phyloP scores from a whole-genome alignment of 345 rosid species.

The Ceriops zippeliana region DNA sequence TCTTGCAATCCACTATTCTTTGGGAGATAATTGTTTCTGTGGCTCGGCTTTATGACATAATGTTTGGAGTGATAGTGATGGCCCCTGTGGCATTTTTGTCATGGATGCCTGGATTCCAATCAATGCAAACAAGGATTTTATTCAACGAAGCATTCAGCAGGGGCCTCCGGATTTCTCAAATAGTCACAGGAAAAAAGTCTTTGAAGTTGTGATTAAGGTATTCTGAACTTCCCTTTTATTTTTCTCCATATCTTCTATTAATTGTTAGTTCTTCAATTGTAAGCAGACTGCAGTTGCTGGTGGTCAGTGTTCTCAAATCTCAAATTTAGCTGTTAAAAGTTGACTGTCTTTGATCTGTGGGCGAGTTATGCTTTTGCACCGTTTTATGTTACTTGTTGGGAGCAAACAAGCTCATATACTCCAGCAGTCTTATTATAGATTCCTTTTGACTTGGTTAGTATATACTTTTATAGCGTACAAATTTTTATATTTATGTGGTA shows the following conservation, averaged over 20 bases:
- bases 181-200: constrained; percentile 72
- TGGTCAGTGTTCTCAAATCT: background rate
- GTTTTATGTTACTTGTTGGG: too few species aligned
- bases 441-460: too few species aligned
- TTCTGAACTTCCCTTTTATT: background rate
- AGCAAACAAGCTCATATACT: too few species aligned
- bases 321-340: background rate
- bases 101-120: constrained; percentile 93
- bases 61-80: constrained; percentile 79
- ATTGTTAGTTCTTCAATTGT: background rate
- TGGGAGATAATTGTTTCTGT: constrained; percentile 75
- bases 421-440: too few species aligned
- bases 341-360: background rate
- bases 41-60: constrained; percentile 73
- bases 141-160: constrained; percentile 92
- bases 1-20: constrained; percentile 51
- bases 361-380: background rate
- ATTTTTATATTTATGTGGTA: too few species aligned
- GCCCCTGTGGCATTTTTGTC: constrained; percentile 80
- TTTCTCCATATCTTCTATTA: background rate
- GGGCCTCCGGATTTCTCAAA: constrained; percentile 81
- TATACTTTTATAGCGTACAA: too few species aligned
- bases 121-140: constrained; percentile 84
- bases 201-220: constrained; percentile 39
- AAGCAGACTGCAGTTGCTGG: background rate